A percentile compares a stretch with the other conserved stretches of the same genome.
Conservation (phyloP, 1,284 basidiomycete genomes). For the Trametes polyzona region DNA sequence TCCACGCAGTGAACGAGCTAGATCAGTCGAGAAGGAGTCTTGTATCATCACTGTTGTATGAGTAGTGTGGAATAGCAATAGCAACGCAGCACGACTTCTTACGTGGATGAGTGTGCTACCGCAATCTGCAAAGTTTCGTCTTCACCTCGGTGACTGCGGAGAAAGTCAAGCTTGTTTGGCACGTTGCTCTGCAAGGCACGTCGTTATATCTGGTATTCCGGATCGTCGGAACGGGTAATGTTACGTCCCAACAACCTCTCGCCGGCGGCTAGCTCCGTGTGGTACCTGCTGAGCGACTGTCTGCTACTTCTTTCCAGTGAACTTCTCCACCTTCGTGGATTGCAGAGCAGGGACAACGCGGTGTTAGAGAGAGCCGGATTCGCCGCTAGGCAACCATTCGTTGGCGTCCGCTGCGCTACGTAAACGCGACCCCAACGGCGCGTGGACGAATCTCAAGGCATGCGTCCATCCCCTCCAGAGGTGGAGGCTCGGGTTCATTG, state of each 20-base stretch:
- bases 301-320: no score
- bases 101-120: neutral
- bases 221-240: neutral
- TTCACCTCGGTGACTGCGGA: conserved; percentile 2
- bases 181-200: neutral
- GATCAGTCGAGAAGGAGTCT: neutral
- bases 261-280: neutral
- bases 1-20: neutral
- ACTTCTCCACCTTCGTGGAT: neutral
- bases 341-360: neutral
- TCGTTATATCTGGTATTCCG: neutral
- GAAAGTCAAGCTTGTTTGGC: conserved; percentile 3
- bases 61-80: neutral
- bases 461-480: no score
- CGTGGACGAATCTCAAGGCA: no score
- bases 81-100: neutral
- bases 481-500: no score
- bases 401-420: neutral
- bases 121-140: neutral
- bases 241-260: neutral
- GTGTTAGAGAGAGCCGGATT: no score
- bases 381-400: neutral
- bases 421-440: neutral
- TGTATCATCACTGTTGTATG: neutral
- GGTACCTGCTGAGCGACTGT: neutral